Conservation (phyloP, 2,329 filamentous ascomycete species). For the Grosmannia serpens region DNA sequence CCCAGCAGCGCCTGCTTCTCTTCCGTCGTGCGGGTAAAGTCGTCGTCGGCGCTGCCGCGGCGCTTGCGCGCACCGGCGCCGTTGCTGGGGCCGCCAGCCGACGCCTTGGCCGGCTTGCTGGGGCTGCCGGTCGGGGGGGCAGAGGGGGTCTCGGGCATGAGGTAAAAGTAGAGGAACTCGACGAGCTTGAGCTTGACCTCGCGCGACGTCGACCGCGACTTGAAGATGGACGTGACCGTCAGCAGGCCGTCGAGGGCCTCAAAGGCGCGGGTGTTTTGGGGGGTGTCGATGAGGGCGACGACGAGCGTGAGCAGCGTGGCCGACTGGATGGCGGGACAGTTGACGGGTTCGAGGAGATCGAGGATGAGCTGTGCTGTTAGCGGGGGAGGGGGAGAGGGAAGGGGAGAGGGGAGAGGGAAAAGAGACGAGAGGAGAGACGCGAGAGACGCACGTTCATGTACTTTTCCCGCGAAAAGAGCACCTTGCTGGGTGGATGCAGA, state of each 20-base stretch:
- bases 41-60: conserved; percentile 8
- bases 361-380: conserved; percentile 53
- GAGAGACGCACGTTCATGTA: conserved; percentile 73
- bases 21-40: conserved; percentile 53
- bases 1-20: conserved; percentile 75
- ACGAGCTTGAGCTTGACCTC: conserved; percentile 94
- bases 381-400: conserved; percentile 1
- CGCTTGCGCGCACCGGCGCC: conserved; percentile 5
- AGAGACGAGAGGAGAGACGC: not conserved
- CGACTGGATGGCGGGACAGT: conserved; percentile 85
- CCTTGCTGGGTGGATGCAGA: conserved; percentile 80
- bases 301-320: conserved; percentile 84
- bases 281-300: conserved; percentile 74
- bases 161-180: conserved; percentile 96
- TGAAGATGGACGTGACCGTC: conserved; percentile 87
- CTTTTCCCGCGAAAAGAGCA: conserved; percentile 75
- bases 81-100: conserved; percentile 20
- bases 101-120: too few species aligned
- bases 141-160: conserved; percentile 76
- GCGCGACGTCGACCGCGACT: conserved; percentile 69
- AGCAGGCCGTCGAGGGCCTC: conserved; percentile 85
- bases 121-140: conserved; percentile 35
- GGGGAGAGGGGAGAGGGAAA: not conserved
- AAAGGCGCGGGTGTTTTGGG: conserved; percentile 81
- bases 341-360: conserved; percentile 84